Conservation (phyloP, 2,329 filamentous ascomycete genomes). For the Rutstroemia sp. region DNA sequence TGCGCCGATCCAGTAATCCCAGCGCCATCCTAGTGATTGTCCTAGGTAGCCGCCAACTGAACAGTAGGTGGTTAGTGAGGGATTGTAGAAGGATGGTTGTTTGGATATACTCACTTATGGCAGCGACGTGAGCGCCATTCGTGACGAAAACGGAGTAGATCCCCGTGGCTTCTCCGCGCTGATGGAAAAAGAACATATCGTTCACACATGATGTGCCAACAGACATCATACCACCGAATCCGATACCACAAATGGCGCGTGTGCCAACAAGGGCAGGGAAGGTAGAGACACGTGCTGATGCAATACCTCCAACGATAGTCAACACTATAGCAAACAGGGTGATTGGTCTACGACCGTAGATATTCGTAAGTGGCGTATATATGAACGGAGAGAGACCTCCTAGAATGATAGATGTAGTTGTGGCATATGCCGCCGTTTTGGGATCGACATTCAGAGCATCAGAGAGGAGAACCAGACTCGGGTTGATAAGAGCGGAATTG, state of each 20-base stretch:
- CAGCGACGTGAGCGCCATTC: constrained; percentile 27
- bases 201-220: constrained; percentile 26
- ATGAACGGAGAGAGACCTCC: constrained; percentile 27
- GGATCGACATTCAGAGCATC: constrained; percentile 18
- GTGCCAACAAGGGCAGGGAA: constrained; percentile 23
- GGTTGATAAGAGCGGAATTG: constrained; percentile 26
- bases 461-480: constrained; percentile 24
- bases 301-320: constrained; percentile 24
- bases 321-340: constrained; percentile 23
- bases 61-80: background rate
- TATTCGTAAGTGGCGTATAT: constrained; percentile 23
- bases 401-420: constrained; percentile 24
- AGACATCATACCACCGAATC: constrained; percentile 28
- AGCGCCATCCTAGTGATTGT: constrained; percentile 24
- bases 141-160: constrained; percentile 27
- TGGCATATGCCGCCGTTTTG: constrained; percentile 24
- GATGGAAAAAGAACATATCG: constrained; percentile 28
- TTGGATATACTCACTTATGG: constrained; percentile 17
- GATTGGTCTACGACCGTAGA: constrained; percentile 27
- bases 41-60: constrained; percentile 26
- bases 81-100: background rate
- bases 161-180: constrained; percentile 26
- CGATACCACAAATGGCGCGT: constrained; percentile 23
- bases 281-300: constrained; percentile 17
- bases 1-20: constrained; percentile 28